Percentiles rank a stretch among this genome's conserved stretches.
These are phyloP conservation scores for Neurospora sublineolata DNA, from an alignment of 495 filamentous ascomycete genomes.

Conservation along the genomic window DNA sequence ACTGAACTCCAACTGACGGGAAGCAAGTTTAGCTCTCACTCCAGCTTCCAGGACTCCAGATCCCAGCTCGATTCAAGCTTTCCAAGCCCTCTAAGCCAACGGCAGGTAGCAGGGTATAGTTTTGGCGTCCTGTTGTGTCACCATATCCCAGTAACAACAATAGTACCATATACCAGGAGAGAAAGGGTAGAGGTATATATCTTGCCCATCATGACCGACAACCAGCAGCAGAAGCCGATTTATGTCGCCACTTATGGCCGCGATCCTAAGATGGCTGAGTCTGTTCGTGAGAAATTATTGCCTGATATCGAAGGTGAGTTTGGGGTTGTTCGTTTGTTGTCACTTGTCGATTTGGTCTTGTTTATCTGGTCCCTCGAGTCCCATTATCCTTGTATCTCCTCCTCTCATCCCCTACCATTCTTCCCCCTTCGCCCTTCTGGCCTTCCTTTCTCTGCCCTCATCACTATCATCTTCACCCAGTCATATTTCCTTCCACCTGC, in stretches of 20 bases:
- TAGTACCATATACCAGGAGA: neutral
- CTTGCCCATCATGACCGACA: neutral
- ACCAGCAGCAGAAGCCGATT: constrained; percentile 10
- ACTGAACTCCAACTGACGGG: neutral
- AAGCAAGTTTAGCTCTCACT: neutral
- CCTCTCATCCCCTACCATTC: too few relatives aligned
- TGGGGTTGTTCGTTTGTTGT: neutral
- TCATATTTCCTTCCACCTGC: too few relatives aligned
- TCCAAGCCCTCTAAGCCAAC: neutral
- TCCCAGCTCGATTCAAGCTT: neutral
- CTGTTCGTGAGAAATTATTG: constrained; percentile 19
- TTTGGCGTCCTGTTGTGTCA: neutral
- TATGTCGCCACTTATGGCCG: constrained; percentile 21
- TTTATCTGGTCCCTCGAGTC: too few relatives aligned
- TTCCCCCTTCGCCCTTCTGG: too few relatives aligned
- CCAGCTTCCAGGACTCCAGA: neutral
- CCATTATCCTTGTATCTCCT: too few relatives aligned
- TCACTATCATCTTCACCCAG: too few relatives aligned
- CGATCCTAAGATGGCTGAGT: constrained; percentile 16
- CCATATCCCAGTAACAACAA: neutral
- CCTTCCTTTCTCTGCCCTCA: too few relatives aligned
- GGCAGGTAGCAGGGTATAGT: neutral
- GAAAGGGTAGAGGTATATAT: neutral
- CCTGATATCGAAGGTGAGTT: constrained; percentile 20
- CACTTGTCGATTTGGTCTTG: too few relatives aligned